A percentile compares a stretch with the other conserved stretches of the same genome.
phyloP scores from a whole-genome alignment of 306 rosid genomes.

The Dryas alaskensis region DNA sequence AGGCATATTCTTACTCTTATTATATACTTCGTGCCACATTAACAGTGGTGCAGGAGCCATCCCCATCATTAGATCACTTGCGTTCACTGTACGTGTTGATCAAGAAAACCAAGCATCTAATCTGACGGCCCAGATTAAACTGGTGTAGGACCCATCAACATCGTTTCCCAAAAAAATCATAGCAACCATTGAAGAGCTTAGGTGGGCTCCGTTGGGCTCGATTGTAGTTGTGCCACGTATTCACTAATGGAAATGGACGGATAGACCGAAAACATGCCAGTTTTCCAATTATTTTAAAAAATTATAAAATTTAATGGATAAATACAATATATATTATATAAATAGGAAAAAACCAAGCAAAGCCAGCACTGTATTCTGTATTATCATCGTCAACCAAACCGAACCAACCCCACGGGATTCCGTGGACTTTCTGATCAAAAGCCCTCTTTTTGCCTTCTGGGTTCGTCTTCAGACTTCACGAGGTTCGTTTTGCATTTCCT shows the following conservation, averaged over 20 bases:
- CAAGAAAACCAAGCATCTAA: not conserved
- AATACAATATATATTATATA: not conserved
- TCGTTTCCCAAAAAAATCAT: not conserved
- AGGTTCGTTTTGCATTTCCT: slow-evolving; percentile 24
- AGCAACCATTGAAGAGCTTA: not conserved
- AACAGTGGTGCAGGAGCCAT: not conserved
- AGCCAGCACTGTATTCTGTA: slow-evolving; percentile 3
- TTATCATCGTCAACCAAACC: slow-evolving; percentile 35
- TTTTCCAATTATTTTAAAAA: not conserved
- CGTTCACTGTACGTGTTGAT: not conserved
- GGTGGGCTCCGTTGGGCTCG: not conserved
- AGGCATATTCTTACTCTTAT: not conserved
- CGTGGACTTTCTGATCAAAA: slow-evolving; percentile 34
- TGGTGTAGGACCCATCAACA: not conserved
- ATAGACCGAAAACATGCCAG: not conserved
- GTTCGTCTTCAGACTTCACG: slow-evolving; percentile 10
- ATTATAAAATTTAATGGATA: not conserved
- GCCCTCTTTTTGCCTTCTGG: slow-evolving; percentile 17
- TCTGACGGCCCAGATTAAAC: not conserved
- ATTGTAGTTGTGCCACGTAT: slow-evolving; percentile 11
- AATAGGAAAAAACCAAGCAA: not conserved
- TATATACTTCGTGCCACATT: not conserved
- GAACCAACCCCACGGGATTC: slow-evolving; percentile 22
- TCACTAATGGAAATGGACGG: not conserved
- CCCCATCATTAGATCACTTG: not conserved